Conservation (phyloP, 768 basidiomycete genomes). For the Crassisporium funariophilum region DNA sequence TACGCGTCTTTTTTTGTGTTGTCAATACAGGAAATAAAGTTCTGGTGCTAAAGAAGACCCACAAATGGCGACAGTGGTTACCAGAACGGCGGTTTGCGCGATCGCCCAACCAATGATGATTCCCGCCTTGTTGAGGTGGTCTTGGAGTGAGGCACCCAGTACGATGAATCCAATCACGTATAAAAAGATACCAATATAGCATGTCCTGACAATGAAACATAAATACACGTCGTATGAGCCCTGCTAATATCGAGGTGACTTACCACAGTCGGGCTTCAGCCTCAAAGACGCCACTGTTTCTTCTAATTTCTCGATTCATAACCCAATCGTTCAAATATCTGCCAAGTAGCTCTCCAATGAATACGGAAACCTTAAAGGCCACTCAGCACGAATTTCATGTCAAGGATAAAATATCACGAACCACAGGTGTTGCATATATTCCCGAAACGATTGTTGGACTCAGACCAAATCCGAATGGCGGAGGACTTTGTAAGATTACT, state of each 20-base stretch:
- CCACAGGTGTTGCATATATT: constrained; percentile 57
- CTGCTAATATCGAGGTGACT: constrained; percentile 6
- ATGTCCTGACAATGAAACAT: constrained; percentile 42
- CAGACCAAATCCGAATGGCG: constrained; percentile 56
- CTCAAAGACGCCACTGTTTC: constrained; percentile 60
- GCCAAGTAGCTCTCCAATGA: constrained; percentile 55
- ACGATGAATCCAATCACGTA: constrained; percentile 63
- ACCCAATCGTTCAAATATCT: constrained; percentile 57
- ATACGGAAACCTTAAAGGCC: constrained; percentile 43
- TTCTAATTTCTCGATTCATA: constrained; percentile 44
- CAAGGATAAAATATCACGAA: constrained; percentile 24
- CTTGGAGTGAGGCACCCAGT: constrained; percentile 56
- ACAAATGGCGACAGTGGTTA: constrained; percentile 66
- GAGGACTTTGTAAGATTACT: constrained; percentile 60
- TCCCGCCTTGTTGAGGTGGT: constrained; percentile 50
- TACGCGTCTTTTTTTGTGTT: constrained; percentile 34
- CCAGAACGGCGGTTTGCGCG: constrained; percentile 55
- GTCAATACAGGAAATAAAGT: constrained; percentile 35
- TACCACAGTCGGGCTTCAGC: constrained; percentile 65
- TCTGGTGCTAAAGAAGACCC: constrained; percentile 18
- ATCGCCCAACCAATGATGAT: constrained; percentile 72
- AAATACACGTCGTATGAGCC: neutral
- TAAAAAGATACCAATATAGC: constrained; percentile 58
- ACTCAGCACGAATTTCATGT: constrained; percentile 1
- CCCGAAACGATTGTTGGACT: constrained; percentile 52